These are phyloP conservation scores for Paecilomyces dactylethromorphus DNA, from an alignment of 2,329 filamentous ascomycete genomes.

Conservation along the genomic window DNA sequence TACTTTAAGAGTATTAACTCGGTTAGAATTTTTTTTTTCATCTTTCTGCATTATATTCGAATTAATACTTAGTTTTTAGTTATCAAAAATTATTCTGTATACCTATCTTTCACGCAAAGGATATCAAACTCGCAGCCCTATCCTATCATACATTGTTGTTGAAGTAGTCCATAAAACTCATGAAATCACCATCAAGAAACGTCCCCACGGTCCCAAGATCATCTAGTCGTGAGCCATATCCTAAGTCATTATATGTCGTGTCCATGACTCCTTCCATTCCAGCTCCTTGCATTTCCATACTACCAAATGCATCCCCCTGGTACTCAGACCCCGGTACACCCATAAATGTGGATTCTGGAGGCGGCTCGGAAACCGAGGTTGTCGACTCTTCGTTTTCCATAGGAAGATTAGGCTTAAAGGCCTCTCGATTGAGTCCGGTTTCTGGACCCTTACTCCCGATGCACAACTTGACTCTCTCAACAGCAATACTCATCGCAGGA, in stretches of 20 bases:
- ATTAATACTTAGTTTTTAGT: neutral
- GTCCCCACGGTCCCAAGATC: neutral
- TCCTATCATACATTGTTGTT: neutral
- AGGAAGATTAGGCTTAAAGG: no score
- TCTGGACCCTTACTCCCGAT: no score
- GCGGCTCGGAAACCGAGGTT: no score
- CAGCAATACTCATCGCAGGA: no score
- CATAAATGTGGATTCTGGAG: no score
- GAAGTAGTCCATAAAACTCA: neutral
- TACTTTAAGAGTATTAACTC: conserved; percentile 56
- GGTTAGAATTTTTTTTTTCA: neutral
- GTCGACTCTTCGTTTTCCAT: no score
- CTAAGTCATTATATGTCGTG: neutral
- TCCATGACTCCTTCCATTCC: no score
- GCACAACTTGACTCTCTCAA: no score
- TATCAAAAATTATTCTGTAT: neutral
- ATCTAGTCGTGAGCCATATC: neutral
- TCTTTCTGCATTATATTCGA: neutral
- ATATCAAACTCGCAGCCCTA: neutral
- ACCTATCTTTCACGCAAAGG: neutral
- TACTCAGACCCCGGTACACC: no score
- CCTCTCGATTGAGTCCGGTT: no score
- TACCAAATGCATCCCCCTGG: no score
- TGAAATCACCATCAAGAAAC: neutral
- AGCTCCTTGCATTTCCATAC: no score